phyloP scores from a whole-genome alignment of 2,329 filamentous ascomycete genomes.

The Paramyrothecium roridum region DNA sequence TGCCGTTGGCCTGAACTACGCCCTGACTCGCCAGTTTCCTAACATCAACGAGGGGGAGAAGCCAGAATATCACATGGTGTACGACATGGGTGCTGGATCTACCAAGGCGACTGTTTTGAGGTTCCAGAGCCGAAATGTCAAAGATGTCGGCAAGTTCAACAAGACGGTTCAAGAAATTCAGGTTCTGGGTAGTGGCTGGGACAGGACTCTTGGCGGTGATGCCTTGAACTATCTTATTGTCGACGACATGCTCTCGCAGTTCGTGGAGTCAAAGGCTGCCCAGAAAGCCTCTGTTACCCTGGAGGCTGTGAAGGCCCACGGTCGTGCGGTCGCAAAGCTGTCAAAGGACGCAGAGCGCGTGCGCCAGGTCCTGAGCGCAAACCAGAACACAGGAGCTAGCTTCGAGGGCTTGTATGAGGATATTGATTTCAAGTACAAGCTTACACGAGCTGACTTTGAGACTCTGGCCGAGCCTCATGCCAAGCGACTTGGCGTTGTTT shows the following conservation, averaged over 20 bases:
- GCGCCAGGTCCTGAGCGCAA: constrained; percentile 89
- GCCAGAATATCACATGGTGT: constrained; percentile 89
- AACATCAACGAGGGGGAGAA: constrained; percentile 77
- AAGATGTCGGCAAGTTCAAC: constrained; percentile 89
- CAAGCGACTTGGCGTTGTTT: constrained; percentile 63
- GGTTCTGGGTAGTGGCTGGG: constrained; percentile 83
- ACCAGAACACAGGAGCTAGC: constrained; percentile 72
- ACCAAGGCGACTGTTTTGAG: constrained; percentile 85
- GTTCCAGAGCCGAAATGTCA: constrained; percentile 85
- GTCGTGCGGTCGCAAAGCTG: constrained; percentile 84
- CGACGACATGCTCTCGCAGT: constrained; percentile 81
- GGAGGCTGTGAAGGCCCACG: constrained; percentile 68
- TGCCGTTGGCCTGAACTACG: constrained; percentile 93
- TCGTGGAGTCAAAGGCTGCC: constrained; percentile 66
- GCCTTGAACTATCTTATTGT: constrained; percentile 83
- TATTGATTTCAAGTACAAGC: constrained; percentile 89
- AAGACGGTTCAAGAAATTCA: constrained; percentile 97
- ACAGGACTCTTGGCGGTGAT: constrained; percentile 86
- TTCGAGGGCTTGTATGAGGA: constrained; percentile 93
- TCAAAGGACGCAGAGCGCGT: constrained; percentile 86
- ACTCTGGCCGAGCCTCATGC: constrained; percentile 66
- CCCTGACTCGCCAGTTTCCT: constrained; percentile 85
- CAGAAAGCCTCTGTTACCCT: constrained; percentile 61
- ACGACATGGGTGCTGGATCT: constrained; percentile 96
- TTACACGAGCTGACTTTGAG: constrained; percentile 79